Evolutionary conservation across 768 basidiomycete genomes (phyloP).

Genomic region (Mrakia gelida): DNA sequence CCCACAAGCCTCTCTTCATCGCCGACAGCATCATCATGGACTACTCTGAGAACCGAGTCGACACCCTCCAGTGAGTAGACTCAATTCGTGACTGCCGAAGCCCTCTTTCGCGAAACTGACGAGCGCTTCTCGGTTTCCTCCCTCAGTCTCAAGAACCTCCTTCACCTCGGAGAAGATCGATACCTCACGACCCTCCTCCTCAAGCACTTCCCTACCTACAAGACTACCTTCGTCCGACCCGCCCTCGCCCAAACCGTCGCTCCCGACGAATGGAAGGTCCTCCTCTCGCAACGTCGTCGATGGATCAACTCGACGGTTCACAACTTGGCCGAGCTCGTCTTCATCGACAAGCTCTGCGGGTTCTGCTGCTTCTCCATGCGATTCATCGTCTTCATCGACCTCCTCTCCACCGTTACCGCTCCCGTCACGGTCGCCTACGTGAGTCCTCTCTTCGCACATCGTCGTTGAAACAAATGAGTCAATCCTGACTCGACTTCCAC

Average conservation of each 20-base stretch:
- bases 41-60: constrained; percentile 92
- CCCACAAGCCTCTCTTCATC: constrained; percentile 89
- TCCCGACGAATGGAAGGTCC: constrained; percentile 88
- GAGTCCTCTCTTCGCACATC: not conserved
- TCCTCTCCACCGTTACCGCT: constrained; percentile 77
- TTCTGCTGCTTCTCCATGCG: constrained; percentile 99
- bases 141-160: constrained; percentile 78
- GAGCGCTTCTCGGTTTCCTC: not conserved
- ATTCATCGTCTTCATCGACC: constrained; percentile 94
- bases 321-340: constrained; percentile 88
- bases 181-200: constrained; percentile 92
- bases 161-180: constrained; percentile 98
- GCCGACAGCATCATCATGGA: constrained; percentile 84
- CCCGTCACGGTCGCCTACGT: constrained; percentile 57
- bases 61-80: constrained; percentile 66
- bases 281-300: constrained; percentile 92
- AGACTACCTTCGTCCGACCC: constrained; percentile 92
- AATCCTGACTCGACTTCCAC: constrained; percentile 19
- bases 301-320: constrained; percentile 99
- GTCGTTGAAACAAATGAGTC: too few relatives aligned
- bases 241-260: constrained; percentile 93
- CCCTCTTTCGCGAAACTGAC: not conserved
- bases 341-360: constrained; percentile 61
- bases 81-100: not conserved
- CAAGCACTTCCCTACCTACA: constrained; percentile 89